Base-by-base conservation (phyloP, 345 rosid genomes). In the Murraya koenigii region DNA sequence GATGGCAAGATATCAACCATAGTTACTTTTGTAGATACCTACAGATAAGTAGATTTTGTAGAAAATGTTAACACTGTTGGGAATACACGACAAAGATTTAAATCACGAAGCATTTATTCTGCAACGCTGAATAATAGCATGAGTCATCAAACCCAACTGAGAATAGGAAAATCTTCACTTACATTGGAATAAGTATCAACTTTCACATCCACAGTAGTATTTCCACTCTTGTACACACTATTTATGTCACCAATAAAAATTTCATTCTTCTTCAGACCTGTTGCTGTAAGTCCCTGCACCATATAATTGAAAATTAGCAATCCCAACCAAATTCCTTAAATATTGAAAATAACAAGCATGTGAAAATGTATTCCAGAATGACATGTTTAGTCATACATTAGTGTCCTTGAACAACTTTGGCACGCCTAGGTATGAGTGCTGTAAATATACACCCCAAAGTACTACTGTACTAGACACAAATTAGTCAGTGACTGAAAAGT, bases 131-230 rank as follows among this genome's bases (percentile, higher is more conserved):
- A 38, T 19, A 32, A 75, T 11, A 20, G 52, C 39, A 78, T 19
- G 7, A 20, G 20, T 25, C 56, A 70, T 38, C 52, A 44, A 55
- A 75, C 47, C 60, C 52, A 15, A 62, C 20, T 62, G 44, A 20
- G 56, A 47, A 62, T 32, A 62, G 72, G 68, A 66, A 69, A 8
- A 77, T 38, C 52, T 54, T 75, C 77, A 5, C 85, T 80, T 88
- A 92, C 98, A 79, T 89, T 89, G 14, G 98, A 90, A 83, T 79
- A 85, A 69, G 89, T 84, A 80, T 94, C 94, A 77, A 94, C 85
- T 90, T 87, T 92, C 79, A 92, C 80, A 83, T 94, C 95, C 83
- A 90, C 93, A 59, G 75, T 80, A 80, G 94, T 86, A 61, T 86
- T 90, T 84, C 83, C 82, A 79, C 89, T 86, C 89, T 83, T 90